Percentiles rank a stretch among this genome's conserved stretches.
These are phyloP conservation scores for Hirschfeldia incana DNA, from an alignment of 345 rosid species.

Conservation along the genomic window DNA sequence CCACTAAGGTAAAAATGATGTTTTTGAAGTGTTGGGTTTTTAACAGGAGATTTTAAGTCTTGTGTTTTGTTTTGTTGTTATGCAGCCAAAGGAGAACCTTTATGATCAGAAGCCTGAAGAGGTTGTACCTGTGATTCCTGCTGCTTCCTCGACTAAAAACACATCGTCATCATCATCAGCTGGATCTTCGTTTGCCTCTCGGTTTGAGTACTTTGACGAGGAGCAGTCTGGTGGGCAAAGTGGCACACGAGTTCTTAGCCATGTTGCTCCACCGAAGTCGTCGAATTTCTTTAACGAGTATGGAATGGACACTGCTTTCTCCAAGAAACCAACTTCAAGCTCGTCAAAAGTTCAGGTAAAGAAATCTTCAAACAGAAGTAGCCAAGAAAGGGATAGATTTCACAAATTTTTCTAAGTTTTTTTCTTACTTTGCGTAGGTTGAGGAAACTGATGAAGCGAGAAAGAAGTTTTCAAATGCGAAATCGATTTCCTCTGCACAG, in stretches of 20 bases:
- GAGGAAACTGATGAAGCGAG: slow-evolving; percentile 96
- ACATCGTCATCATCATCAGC: slow-evolving; percentile 35
- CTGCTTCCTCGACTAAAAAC: slow-evolving; percentile 52
- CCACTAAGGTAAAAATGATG: background rate
- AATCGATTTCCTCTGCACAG: slow-evolving; percentile 96
- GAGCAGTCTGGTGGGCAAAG: slow-evolving; percentile 54
- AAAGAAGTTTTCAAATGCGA: slow-evolving; percentile 93
- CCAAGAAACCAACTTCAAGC: slow-evolving; percentile 61
- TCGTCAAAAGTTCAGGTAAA: slow-evolving; percentile 73
- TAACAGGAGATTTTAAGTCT: too few relatives aligned
- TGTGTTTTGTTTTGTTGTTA: background rate
- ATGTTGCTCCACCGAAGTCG: slow-evolving; percentile 93
- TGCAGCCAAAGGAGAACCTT: slow-evolving; percentile 79
- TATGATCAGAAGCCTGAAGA: slow-evolving; percentile 99
- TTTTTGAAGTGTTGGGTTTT: background rate
- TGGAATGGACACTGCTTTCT: slow-evolving; percentile 78
- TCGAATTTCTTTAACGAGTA: slow-evolving; percentile 85
- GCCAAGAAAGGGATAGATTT: background rate
- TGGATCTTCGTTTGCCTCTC: slow-evolving; percentile 70
- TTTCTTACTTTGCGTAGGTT: slow-evolving; percentile 42
- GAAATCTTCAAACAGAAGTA: background rate
- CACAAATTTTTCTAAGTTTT: background rate
- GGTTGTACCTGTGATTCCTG: slow-evolving; percentile 58
- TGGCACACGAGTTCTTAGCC: slow-evolving; percentile 76
- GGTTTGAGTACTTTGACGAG: slow-evolving; percentile 85